Evolutionary conservation across 257 asterid genomes (phyloP).

Genomic region (Anisodus acutangulus): DNA sequence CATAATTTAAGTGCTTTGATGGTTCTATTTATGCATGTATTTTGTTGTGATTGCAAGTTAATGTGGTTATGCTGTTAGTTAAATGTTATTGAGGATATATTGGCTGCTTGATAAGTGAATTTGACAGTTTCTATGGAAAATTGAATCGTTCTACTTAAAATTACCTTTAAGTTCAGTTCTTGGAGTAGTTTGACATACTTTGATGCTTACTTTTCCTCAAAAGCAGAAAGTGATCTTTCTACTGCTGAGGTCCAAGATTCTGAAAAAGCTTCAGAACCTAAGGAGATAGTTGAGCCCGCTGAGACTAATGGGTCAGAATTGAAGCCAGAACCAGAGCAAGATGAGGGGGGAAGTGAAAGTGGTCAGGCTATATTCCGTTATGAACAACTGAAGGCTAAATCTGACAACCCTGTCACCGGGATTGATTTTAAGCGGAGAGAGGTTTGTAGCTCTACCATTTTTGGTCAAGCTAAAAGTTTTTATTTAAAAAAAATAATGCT

Average conservation of each 20-base stretch:
- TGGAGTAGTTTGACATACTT: conserved; percentile 7
- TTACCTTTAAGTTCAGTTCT: neutral
- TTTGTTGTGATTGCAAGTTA: neutral
- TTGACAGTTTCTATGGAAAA: neutral
- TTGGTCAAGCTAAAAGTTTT: neutral
- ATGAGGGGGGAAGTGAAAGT: conserved; percentile 59
- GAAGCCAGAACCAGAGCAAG: conserved; percentile 60
- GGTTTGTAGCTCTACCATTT: conserved; percentile 49
- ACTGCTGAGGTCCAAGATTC: conserved; percentile 51
- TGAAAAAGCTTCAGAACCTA: conserved; percentile 52
- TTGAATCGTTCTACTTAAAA: conserved; percentile 2
- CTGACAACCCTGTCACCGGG: conserved; percentile 87
- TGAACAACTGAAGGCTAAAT: conserved; percentile 83
- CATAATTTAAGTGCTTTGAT: too few species aligned
- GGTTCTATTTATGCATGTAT: neutral
- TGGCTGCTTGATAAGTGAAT: neutral
- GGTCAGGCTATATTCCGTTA: conserved; percentile 63
- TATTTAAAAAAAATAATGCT: too few species aligned
- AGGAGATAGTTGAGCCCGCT: conserved; percentile 52
- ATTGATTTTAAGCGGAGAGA: conserved; percentile 92
- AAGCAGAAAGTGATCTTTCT: conserved; percentile 51
- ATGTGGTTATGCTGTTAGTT: neutral
- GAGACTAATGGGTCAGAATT: conserved; percentile 55
- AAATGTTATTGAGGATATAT: neutral
- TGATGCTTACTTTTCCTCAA: neutral